Evolutionary conservation across 2,329 filamentous ascomycete species (phyloP).

Genomic region (Cladosporium sp.): DNA sequence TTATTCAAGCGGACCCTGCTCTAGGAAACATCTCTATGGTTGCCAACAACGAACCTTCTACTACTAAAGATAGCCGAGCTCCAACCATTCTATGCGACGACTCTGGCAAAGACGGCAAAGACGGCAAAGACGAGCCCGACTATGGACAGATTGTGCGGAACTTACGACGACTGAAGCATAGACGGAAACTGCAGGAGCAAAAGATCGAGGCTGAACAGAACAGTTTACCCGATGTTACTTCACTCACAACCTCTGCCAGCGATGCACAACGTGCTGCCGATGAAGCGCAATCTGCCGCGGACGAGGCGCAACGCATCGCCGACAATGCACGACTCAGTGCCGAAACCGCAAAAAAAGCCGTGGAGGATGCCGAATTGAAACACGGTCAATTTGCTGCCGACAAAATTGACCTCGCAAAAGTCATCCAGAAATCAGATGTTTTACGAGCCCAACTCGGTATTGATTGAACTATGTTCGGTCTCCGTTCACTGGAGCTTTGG

Average conservation of each 20-base stretch:
- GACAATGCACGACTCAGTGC: background rate
- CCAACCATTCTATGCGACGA: background rate
- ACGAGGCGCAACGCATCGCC: background rate
- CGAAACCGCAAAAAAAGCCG: background rate
- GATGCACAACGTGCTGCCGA: background rate
- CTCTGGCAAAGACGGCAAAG: background rate
- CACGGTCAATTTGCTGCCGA: background rate
- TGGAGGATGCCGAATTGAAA: background rate
- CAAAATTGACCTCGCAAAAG: background rate
- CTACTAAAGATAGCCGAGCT: background rate
- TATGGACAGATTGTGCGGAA: background rate
- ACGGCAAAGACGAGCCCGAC: background rate
- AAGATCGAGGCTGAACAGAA: conserved; percentile 27
- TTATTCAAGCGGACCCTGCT: background rate
- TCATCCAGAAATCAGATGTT: background rate
- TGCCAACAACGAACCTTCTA: background rate
- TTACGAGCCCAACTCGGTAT: background rate
- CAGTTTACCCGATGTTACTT: background rate
- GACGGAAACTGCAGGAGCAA: conserved; percentile 26
- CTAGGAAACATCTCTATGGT: background rate
- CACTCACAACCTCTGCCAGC: background rate
- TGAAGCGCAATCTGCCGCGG: background rate
- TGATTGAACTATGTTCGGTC: background rate
- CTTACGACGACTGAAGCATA: background rate
- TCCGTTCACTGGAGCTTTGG: no score